A percentile compares a stretch with the other conserved stretches of the same genome.
phyloP scores from a whole-genome alignment of 495 filamentous ascomycete species.

The Aspergillus ellipticus region DNA sequence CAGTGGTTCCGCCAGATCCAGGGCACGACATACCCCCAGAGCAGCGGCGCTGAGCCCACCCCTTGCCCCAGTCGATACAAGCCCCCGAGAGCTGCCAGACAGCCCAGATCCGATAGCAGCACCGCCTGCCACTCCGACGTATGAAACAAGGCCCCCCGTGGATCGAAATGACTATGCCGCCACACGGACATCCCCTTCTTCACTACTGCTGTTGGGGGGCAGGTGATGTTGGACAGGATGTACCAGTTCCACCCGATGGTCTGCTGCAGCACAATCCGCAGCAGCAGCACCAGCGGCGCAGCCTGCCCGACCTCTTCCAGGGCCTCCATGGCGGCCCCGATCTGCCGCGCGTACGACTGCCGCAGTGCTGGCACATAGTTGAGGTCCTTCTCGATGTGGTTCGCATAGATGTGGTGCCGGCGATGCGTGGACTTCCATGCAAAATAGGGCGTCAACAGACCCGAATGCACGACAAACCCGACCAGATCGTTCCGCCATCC shows the following conservation, averaged over 20 bases:
- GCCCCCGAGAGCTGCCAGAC: conserved; percentile 35
- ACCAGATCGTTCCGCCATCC: conserved; percentile 58
- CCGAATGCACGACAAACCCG: conserved; percentile 61
- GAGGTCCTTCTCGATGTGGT: conserved; percentile 53
- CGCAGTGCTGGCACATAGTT: conserved; percentile 50
- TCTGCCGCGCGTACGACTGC: conserved; percentile 29
- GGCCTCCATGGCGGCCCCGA: conserved; percentile 27
- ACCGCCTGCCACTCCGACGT: conserved; percentile 51
- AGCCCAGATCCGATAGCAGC: conserved; percentile 53
- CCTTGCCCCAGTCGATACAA: conserved; percentile 37
- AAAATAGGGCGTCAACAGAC: conserved; percentile 64
- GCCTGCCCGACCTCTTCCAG: conserved; percentile 42
- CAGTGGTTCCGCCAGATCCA: conserved; percentile 58
- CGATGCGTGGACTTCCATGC: conserved; percentile 70
- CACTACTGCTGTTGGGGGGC: conserved; percentile 46
- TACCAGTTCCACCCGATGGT: background rate
- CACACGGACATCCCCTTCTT: conserved; percentile 30
- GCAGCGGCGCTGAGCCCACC: conserved; percentile 44
- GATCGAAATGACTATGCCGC: conserved; percentile 53
- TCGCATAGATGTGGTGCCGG: conserved; percentile 62
- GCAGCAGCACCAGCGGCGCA: background rate
- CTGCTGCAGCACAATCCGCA: background rate
- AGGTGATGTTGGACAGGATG: background rate
- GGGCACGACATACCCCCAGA: conserved; percentile 46
- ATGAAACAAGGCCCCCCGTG: conserved; percentile 57